These are phyloP conservation scores for Prunus mongolica DNA, from an alignment of 306 rosid genomes.

Conservation along the genomic window DNA sequence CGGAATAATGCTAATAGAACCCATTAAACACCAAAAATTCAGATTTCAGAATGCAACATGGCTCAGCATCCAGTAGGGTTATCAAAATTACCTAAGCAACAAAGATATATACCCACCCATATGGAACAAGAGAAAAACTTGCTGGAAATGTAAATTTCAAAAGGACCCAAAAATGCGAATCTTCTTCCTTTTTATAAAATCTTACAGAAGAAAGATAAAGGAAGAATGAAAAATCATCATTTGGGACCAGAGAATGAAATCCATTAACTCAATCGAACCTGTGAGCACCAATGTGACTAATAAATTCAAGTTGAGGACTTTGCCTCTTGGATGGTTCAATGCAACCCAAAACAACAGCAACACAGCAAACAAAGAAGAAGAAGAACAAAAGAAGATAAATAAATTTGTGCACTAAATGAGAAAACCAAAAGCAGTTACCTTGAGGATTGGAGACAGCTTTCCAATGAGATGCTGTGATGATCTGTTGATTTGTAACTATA, in stretches of 20 bases:
- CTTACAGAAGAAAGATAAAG: too few species aligned
- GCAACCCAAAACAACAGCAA: neutral
- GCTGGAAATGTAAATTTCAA: neutral
- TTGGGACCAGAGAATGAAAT: conserved; percentile 8
- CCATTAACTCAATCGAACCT: neutral
- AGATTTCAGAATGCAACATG: neutral
- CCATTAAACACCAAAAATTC: neutral
- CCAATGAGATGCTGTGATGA: conserved; percentile 3
- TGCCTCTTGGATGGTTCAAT: neutral
- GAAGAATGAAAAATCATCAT: neutral
- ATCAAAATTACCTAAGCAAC: too few species aligned
- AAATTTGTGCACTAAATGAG: neutral
- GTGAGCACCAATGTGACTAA: neutral
- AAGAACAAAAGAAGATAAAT: neutral
- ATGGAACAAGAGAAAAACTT: neutral
- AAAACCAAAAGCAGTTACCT: conserved; percentile 10
- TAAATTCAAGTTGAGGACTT: neutral
- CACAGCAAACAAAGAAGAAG: neutral
- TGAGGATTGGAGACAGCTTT: conserved; percentile 3
- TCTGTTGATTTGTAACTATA: neutral
- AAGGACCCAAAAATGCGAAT: neutral
- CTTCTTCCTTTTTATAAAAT: neutral
- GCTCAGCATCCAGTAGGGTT: neutral
- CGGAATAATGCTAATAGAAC: neutral
- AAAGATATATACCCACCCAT: neutral